These are phyloP conservation scores for Ilyonectria destructans DNA, from an alignment of 2,329 filamentous ascomycete species.

Conservation along the genomic window DNA sequence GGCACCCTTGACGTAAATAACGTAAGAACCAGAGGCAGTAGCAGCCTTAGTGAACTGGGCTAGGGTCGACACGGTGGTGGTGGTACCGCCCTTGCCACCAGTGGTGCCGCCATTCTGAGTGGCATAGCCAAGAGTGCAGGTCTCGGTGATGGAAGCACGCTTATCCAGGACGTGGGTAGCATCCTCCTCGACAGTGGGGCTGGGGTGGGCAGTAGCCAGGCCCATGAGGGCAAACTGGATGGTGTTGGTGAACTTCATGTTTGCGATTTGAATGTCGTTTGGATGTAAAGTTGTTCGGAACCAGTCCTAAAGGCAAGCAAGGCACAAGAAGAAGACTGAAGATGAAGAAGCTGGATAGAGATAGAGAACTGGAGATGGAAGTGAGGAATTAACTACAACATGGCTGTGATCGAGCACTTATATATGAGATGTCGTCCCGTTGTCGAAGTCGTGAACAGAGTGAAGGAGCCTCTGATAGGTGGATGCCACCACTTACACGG, in stretches of 20 bases:
- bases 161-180: slow-evolving; percentile 50
- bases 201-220: slow-evolving; percentile 50
- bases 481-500: slow-evolving; percentile 7
- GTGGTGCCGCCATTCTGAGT: slow-evolving; percentile 61
- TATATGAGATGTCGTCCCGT: slow-evolving; percentile 31
- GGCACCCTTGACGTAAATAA: slow-evolving; percentile 60
- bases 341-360: slow-evolving; percentile 31
- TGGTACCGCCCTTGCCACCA: slow-evolving; percentile 65
- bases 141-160: slow-evolving; percentile 55
- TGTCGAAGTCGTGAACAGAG: background rate
- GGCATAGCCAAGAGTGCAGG: slow-evolving; percentile 54
- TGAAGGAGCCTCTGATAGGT: slow-evolving; percentile 17
- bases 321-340: slow-evolving; percentile 15
- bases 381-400: background rate
- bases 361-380: slow-evolving; percentile 21
- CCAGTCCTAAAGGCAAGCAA: slow-evolving; percentile 3
- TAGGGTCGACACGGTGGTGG: slow-evolving; percentile 60
- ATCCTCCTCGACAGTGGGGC: slow-evolving; percentile 48
- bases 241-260: slow-evolving; percentile 53
- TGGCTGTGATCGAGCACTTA: slow-evolving; percentile 17
- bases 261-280: slow-evolving; percentile 16
- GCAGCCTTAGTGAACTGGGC: slow-evolving; percentile 63
- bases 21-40: slow-evolving; percentile 59
- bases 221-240: slow-evolving; percentile 48
- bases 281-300: background rate